These are phyloP conservation scores for Lavandula angustifolia DNA, from an alignment of 257 asterid species.

Conservation along the genomic window DNA sequence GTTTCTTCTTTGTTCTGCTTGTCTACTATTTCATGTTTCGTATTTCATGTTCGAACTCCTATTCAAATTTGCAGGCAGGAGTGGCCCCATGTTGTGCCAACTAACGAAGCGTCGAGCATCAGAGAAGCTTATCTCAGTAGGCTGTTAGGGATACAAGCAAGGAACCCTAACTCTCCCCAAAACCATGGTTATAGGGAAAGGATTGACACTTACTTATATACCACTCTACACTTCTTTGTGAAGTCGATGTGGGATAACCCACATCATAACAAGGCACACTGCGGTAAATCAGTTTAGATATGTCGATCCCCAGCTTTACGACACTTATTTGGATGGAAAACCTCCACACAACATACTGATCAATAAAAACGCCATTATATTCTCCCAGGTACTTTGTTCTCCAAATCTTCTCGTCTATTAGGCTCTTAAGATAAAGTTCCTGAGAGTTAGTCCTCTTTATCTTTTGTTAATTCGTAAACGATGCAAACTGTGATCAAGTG, in stretches of 20 bases:
- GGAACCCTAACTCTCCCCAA: too few species aligned
- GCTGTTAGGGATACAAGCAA: too few species aligned
- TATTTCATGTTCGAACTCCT: constrained; percentile 6
- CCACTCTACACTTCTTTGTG: too few species aligned
- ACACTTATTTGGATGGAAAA: constrained; percentile 32
- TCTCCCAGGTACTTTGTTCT: constrained; percentile 55
- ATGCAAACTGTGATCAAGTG: constrained; percentile 4
- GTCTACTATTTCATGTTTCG: not conserved
- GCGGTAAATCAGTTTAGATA: constrained; percentile 57
- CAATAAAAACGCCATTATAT: constrained; percentile 43
- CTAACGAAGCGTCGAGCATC: constrained; percentile 37
- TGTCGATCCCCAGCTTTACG: constrained; percentile 46
- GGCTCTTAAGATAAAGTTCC: not conserved
- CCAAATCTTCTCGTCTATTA: not conserved
- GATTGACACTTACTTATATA: too few species aligned
- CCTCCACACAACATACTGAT: constrained; percentile 49
- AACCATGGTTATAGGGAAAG: too few species aligned
- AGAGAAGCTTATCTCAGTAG: constrained; percentile 67
- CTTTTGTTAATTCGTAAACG: not conserved
- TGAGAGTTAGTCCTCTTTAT: not conserved
- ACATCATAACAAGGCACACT: too few species aligned
- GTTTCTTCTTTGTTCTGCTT: not conserved
- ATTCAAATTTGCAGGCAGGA: constrained; percentile 47
- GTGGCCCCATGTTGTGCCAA: constrained; percentile 53
- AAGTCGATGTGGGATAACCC: too few species aligned